Evolutionary conservation across 352 stramenopile species (phyloP).

Genomic region (Phytophthora pinifolia): DNA sequence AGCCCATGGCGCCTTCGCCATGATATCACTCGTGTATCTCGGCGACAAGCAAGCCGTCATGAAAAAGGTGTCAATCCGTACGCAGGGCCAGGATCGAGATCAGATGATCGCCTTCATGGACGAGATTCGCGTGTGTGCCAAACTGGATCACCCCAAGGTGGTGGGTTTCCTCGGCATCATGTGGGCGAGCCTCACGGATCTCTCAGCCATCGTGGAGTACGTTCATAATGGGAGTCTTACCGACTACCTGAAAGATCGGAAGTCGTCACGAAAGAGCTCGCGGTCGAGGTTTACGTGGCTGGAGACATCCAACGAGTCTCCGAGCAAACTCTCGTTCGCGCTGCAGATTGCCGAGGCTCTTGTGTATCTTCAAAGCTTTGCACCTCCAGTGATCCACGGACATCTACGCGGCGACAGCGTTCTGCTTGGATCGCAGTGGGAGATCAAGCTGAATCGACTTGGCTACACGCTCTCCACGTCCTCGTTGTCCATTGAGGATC

Average conservation of each 20-base stretch:
- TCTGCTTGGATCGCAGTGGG: slow-evolving; percentile 47
- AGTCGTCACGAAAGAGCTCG: slow-evolving; percentile 33
- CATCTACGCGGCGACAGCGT: slow-evolving; percentile 64
- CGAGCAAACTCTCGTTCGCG: slow-evolving; percentile 49
- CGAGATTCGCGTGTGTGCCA: slow-evolving; percentile 64
- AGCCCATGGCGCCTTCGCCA: slow-evolving; percentile 36
- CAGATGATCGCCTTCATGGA: slow-evolving; percentile 55
- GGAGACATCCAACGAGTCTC: slow-evolving; percentile 18
- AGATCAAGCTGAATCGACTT: slow-evolving; percentile 64
- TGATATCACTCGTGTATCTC: slow-evolving; percentile 36
- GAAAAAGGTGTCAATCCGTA: slow-evolving; percentile 35
- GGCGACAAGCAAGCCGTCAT: slow-evolving; percentile 42
- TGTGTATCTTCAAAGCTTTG: slow-evolving; percentile 66
- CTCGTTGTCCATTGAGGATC: slow-evolving; percentile 21
- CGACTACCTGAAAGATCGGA: slow-evolving; percentile 36
- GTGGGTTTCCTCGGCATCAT: slow-evolving; percentile 59
- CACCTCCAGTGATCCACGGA: slow-evolving; percentile 57
- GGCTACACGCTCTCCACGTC: slow-evolving; percentile 45
- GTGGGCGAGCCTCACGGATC: slow-evolving; percentile 52
- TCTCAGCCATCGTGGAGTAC: slow-evolving; percentile 66
- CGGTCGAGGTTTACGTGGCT: slow-evolving; percentile 37
- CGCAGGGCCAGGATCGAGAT: slow-evolving; percentile 24
- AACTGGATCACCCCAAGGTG: slow-evolving; percentile 56
- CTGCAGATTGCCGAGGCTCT: slow-evolving; percentile 65
- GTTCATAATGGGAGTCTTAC: slow-evolving; percentile 38